phyloP scores from a whole-genome alignment of 257 asterid genomes.

The Hygrophila difformis region DNA sequence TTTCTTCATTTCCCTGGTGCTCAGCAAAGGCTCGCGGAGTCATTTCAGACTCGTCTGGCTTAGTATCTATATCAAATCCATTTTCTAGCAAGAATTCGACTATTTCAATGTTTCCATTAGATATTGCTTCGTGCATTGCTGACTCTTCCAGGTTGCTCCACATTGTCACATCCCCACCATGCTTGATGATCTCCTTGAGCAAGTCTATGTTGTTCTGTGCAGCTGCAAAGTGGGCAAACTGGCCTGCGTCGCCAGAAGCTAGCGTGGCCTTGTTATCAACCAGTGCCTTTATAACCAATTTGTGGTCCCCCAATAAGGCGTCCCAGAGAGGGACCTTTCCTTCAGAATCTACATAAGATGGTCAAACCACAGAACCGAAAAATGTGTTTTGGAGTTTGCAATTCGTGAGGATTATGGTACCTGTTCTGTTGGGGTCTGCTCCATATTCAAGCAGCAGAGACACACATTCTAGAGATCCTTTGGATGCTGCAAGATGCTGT shows the following conservation, averaged over 20 bases:
- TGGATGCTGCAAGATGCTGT: constrained; percentile 69
- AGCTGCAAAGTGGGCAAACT: constrained; percentile 52
- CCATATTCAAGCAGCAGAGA: constrained; percentile 62
- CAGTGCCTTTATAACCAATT: constrained; percentile 35
- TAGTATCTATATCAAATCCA: constrained; percentile 56
- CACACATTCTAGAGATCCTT: constrained; percentile 45
- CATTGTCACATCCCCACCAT: constrained; percentile 52
- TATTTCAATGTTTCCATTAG: constrained; percentile 51
- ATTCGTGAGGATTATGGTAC: constrained; percentile 17
- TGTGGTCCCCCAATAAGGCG: constrained; percentile 51
- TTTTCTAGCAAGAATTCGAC: constrained; percentile 51
- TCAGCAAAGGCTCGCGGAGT: constrained; percentile 63
- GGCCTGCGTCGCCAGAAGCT: constrained; percentile 56
- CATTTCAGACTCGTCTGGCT: constrained; percentile 54
- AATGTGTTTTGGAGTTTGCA: too few species aligned
- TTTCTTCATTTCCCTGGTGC: constrained; percentile 50
- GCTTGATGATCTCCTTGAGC: constrained; percentile 40
- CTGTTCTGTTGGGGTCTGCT: constrained; percentile 62
- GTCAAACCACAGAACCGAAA: too few species aligned
- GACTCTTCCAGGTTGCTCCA: constrained; percentile 46
- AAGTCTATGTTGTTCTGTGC: constrained; percentile 52
- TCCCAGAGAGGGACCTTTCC: constrained; percentile 55
- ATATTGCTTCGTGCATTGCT: constrained; percentile 62
- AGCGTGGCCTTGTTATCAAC: constrained; percentile 51
- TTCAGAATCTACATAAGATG: constrained; percentile 21